Evolutionary conservation across 345 rosid genomes (phyloP).

Genomic region (Cardamine occulta): DNA sequence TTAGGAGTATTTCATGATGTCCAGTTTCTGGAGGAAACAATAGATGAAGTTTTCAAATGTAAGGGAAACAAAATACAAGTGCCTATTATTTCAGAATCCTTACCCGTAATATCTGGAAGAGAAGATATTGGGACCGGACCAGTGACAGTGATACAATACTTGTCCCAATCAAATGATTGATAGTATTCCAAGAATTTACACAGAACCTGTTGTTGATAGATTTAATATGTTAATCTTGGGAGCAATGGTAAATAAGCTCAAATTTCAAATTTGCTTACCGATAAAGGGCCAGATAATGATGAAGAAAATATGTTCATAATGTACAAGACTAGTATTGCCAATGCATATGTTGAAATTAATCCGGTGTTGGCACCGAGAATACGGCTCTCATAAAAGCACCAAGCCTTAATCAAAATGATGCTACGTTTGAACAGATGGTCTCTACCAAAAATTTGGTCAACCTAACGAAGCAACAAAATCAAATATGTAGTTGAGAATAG

Average conservation of each 20-base stretch:
- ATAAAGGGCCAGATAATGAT: constrained; percentile 70
- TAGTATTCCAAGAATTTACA: constrained; percentile 72
- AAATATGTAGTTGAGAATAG: constrained; percentile 10
- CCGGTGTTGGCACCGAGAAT: constrained; percentile 85
- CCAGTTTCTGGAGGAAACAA: constrained; percentile 37
- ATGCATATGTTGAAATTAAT: constrained; percentile 80
- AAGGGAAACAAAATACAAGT: neutral
- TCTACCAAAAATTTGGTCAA: constrained; percentile 61
- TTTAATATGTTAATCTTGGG: neutral
- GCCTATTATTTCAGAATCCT: constrained; percentile 32
- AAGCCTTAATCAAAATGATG: constrained; percentile 74
- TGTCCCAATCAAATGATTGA: constrained; percentile 78
- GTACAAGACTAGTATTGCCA: constrained; percentile 71
- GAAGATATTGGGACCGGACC: constrained; percentile 67
- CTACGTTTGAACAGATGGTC: constrained; percentile 84
- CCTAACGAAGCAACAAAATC: constrained; percentile 50
- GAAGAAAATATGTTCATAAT: constrained; percentile 69
- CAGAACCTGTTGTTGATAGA: constrained; percentile 57
- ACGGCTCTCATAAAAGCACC: constrained; percentile 94
- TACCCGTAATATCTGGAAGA: constrained; percentile 59
- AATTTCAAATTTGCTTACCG: constrained; percentile 50
- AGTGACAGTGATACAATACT: constrained; percentile 55
- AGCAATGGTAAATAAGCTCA: neutral
- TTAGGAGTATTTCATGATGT: constrained; percentile 47
- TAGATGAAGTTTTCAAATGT: neutral